Evolutionary conservation across 1,284 basidiomycete genomes (phyloP), one percentile per base, ranked within the genome.

Genomic region (Phellopilus nigrolimitatus): DNA sequence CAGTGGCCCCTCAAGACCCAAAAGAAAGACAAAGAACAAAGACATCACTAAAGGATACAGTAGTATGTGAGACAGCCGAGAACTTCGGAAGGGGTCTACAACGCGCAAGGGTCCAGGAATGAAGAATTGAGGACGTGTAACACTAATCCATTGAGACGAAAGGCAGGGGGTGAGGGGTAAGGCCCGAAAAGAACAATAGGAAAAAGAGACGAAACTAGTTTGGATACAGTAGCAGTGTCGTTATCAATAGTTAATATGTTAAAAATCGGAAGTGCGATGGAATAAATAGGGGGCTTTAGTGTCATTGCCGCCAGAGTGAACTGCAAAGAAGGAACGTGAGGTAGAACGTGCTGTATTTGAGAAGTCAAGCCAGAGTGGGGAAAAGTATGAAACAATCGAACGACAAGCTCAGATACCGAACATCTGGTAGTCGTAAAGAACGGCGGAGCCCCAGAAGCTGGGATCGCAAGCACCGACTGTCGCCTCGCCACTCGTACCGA

Each of bases 371-470:
- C n/a, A n/a, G n/a, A n/a, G n/a, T n/a, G n/a, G n/a, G n/a, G n/a
- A n/a, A n/a, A n/a, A n/a, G n/a, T n/a, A n/a, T n/a, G n/a, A n/a
- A n/a, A n/a, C n/a, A 12, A 40, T 5, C 4, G 10, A 13, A 15
- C 8, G 17, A 15, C 12, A 15, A 6, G 10, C 1, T 54, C 30
- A 54, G 5, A 19, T 36, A 31, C 41, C 33, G 37, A 51, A 85
- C 51, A 80, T 66, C 64, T 88, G 84, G 65, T 87, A 88, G 66
- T 88, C 85, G 60, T 80, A 88, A 45, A 68, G 68, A n/a, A 82
- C 75, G 17, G 62, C 65, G 13, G 65, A 59, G 25, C 85, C 85
- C 84, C 84, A 88, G 67, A 86, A 84, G 50, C 61, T 69, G 19
- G 79, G 74, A 45, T 70, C 70, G 60, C 85, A 88, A 12, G 80